Percentiles rank a stretch among this genome's conserved stretches.
These are phyloP conservation scores for Fusarium chaquense DNA, from an alignment of 2,329 filamentous ascomycete genomes.

Conservation along the genomic window DNA sequence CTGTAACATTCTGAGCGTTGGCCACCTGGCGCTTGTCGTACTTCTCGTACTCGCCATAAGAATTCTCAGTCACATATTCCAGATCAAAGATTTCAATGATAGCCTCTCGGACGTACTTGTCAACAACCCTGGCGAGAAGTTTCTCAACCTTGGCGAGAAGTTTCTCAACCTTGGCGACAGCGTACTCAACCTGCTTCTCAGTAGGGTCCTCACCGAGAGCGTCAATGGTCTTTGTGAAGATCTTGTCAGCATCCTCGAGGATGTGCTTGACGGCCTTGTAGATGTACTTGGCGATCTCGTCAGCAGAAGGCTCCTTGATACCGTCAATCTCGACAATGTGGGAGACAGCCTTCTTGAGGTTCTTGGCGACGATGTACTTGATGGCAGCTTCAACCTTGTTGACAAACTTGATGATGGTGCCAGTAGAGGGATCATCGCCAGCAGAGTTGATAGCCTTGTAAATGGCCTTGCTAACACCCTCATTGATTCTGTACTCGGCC, in stretches of 20 bases:
- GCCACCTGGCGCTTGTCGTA: not conserved
- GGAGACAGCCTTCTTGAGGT: conserved; percentile 12
- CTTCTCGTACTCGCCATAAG: not conserved
- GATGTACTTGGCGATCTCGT: conserved; percentile 2
- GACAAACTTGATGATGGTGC: not conserved
- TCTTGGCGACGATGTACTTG: conserved; percentile 11
- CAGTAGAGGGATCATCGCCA: not conserved
- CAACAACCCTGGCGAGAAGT: conserved; percentile 18
- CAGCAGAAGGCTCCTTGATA: conserved; percentile 3
- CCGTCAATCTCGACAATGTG: conserved; percentile 11
- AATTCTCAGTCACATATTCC: conserved; percentile 11
- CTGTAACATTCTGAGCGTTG: not conserved
- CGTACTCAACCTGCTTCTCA: not conserved
- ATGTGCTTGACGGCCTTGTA: not conserved
- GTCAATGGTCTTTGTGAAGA: conserved; percentile 12
- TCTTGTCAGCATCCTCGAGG: conserved; percentile 7
- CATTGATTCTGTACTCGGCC: conserved; percentile 13
- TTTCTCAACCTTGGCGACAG: conserved; percentile 14
- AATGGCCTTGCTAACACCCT: conserved; percentile 10
- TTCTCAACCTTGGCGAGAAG: conserved; percentile 17
- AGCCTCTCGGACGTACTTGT: conserved; percentile 23
- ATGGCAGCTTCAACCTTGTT: conserved; percentile 19
- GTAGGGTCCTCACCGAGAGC: conserved; percentile 12
- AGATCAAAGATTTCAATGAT: conserved; percentile 18
- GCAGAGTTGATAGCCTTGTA: conserved; percentile 1